phyloP scores from a whole-genome alignment of 306 rosid species.

The Begonia masoniana region DNA sequence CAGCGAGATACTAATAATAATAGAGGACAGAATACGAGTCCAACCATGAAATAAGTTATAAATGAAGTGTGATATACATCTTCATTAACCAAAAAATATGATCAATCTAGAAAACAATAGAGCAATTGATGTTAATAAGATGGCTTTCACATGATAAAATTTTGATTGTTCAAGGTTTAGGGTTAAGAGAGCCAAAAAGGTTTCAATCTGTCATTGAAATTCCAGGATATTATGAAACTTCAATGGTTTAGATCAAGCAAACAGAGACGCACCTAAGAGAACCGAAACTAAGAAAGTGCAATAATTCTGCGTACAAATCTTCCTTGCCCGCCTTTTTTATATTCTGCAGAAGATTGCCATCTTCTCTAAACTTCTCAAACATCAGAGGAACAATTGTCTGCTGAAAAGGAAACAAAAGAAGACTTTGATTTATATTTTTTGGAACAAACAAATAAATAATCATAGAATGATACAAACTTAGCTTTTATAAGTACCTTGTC shows the following conservation, averaged over 20 bases:
- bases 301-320: conserved; percentile 72
- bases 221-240: neutral
- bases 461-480: conserved; percentile 2
- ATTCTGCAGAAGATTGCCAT: conserved; percentile 36
- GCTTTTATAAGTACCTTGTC: conserved; percentile 36
- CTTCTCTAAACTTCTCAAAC: conserved; percentile 51
- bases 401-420: conserved; percentile 9
- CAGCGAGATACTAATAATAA: too few relatives aligned
- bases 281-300: conserved; percentile 69
- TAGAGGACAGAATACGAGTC: too few relatives aligned
- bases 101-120: neutral
- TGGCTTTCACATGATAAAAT: too few relatives aligned
- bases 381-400: conserved; percentile 52
- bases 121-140: neutral
- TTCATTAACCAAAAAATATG: too few relatives aligned
- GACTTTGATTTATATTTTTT: conserved; percentile 1
- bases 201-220: too few relatives aligned
- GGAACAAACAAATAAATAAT: conserved; percentile 4
- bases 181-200: too few relatives aligned
- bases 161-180: too few relatives aligned
- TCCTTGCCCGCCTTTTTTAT: conserved; percentile 83
- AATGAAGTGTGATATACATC: too few relatives aligned
- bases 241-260: conserved; percentile 4
- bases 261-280: conserved; percentile 39
- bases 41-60: too few relatives aligned